phyloP scores from a whole-genome alignment of 2,329 filamentous ascomycete species.

The Pestalotiopsis fici region DNA sequence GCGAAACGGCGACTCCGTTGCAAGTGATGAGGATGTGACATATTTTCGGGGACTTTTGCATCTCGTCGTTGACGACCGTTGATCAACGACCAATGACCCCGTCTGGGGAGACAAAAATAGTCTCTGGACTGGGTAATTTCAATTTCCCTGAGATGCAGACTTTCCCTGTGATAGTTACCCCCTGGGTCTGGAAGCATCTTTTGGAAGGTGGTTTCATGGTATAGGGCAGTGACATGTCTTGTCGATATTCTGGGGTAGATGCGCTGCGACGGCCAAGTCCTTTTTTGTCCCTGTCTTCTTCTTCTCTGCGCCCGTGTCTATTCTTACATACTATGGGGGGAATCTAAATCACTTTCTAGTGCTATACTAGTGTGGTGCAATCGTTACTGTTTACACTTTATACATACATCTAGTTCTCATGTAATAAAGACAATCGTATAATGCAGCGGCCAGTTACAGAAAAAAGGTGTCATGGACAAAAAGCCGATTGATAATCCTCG shows the following conservation, averaged over 20 bases:
- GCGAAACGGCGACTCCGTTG: neutral
- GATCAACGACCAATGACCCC: neutral
- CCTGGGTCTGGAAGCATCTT: neutral
- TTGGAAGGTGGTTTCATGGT: neutral
- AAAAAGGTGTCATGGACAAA: neutral
- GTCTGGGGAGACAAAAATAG: neutral
- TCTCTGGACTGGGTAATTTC: neutral
- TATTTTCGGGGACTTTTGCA: neutral
- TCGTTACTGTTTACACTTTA: too few relatives aligned
- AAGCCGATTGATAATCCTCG: neutral
- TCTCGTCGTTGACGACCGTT: neutral
- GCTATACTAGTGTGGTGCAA: too few relatives aligned
- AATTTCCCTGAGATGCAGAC: neutral
- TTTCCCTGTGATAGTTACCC: neutral
- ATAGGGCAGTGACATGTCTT: neutral
- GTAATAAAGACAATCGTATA: too few relatives aligned
- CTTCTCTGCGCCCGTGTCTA: too few relatives aligned
- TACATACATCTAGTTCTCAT: too few relatives aligned
- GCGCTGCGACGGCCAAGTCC: too few relatives aligned
- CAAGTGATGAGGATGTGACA: neutral
- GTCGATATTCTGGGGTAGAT: neutral
- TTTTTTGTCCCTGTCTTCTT: too few relatives aligned
- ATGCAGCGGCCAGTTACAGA: neutral
- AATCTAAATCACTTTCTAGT: too few relatives aligned
- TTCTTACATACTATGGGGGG: too few relatives aligned